Conservation (phyloP, 176 grass and related monocot genomes). For the Areca catechu region DNA sequence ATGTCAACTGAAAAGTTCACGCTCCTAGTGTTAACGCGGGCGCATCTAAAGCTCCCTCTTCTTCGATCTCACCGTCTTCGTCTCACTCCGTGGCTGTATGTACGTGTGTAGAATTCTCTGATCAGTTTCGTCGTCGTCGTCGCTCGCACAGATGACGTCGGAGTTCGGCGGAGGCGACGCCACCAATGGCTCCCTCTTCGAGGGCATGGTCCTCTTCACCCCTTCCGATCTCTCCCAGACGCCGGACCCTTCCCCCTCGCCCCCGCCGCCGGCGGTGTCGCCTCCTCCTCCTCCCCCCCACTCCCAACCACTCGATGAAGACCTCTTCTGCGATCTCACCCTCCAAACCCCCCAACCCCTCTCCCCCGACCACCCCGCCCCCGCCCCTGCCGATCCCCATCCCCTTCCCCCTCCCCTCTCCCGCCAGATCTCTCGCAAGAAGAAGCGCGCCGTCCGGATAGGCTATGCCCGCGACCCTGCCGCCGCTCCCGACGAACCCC, state of each 20-base stretch:
- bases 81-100: neutral
- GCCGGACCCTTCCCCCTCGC: too few species aligned
- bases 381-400: neutral
- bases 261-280: neutral
- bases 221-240: slow-evolving; percentile 5
- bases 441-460: slow-evolving; percentile 92
- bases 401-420: slow-evolving; percentile 7
- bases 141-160: slow-evolving; percentile 4
- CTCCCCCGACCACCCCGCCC: neutral
- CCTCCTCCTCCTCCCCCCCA: neutral
- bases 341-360: slow-evolving; percentile 27
- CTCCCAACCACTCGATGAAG: slow-evolving; percentile 61
- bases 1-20: too few species aligned
- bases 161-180: slow-evolving; percentile 17
- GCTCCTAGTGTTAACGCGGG: too few species aligned
- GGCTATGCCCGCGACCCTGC: slow-evolving; percentile 61
- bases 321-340: slow-evolving; percentile 98
- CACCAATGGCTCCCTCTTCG: slow-evolving; percentile 52
- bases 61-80: neutral
- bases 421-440: slow-evolving; percentile 65
- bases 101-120: neutral
- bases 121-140: neutral
- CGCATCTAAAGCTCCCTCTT: too few species aligned
- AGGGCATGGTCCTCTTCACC: slow-evolving; percentile 89
- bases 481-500: slow-evolving; percentile 13